phyloP scores from a whole-genome alignment of 257 asterid genomes.

The Coffea eugenioides region DNA sequence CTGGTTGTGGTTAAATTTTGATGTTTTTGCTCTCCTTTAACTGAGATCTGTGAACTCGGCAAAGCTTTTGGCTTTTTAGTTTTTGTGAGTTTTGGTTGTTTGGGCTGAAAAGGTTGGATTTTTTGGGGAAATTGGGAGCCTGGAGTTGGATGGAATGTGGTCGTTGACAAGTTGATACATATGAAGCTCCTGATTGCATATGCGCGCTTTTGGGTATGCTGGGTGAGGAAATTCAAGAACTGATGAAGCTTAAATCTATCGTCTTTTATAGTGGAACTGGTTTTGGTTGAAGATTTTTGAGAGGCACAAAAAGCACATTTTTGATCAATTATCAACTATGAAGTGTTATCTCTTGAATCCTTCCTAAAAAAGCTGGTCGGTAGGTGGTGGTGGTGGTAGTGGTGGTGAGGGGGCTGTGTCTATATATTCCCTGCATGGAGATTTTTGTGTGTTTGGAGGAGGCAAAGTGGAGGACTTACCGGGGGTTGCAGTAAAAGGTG shows the following conservation, averaged over 20 bases:
- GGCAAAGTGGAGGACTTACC: constrained; percentile 26
- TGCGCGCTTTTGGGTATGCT: constrained; percentile 21
- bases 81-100: constrained; percentile 6
- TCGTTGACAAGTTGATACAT: constrained; percentile 14
- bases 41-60: constrained; percentile 42
- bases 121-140: constrained; percentile 5
- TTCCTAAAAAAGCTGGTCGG: constrained; percentile 22
- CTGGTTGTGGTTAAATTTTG: not conserved
- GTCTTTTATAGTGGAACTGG: constrained; percentile 37
- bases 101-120: constrained; percentile 15
- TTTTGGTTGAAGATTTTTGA: constrained; percentile 36
- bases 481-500: constrained; percentile 30
- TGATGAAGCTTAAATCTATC: constrained; percentile 41
- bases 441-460: constrained; percentile 27
- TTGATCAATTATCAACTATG: constrained; percentile 19
- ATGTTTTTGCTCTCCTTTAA: constrained; percentile 16
- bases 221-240: constrained; percentile 28
- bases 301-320: not conserved
- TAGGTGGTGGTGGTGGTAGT: constrained; percentile 18
- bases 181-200: constrained; percentile 20
- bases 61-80: constrained; percentile 4
- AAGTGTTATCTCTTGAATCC: constrained; percentile 16
- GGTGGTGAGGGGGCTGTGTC: constrained; percentile 3
- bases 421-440: constrained; percentile 22
- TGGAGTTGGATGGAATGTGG: constrained; percentile 25